Conservation (phyloP, 164 flowering plant genomes). For the Annona squamosa region DNA sequence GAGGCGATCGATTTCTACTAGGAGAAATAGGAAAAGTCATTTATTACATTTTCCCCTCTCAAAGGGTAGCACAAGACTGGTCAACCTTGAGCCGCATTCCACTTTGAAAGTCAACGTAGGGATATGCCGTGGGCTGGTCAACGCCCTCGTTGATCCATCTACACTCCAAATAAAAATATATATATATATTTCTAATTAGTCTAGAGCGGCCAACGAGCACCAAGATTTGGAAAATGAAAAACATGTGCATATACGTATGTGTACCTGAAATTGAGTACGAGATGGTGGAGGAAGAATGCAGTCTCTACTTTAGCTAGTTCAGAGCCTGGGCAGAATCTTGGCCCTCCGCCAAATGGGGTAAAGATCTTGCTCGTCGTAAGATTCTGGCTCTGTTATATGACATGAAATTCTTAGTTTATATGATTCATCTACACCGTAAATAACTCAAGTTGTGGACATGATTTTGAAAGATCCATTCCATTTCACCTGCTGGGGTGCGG, state of each 20-base stretch:
- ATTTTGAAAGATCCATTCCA: too few relatives aligned
- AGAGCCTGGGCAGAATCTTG: slow-evolving; percentile 65
- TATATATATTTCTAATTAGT: background rate
- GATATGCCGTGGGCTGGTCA: slow-evolving; percentile 53
- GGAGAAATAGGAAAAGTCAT: too few relatives aligned
- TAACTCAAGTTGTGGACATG: too few relatives aligned
- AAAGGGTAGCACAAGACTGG: background rate
- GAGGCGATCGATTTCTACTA: too few relatives aligned
- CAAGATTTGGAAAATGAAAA: background rate
- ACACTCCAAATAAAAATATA: background rate
- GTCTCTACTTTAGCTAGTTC: slow-evolving; percentile 68
- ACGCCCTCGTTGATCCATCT: slow-evolving; percentile 48
- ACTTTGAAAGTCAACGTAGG: slow-evolving; percentile 52
- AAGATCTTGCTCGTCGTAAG: slow-evolving; percentile 51
- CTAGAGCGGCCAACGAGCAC: too few relatives aligned
- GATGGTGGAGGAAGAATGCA: slow-evolving; percentile 70
- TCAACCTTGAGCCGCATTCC: slow-evolving; percentile 25
- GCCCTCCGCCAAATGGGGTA: slow-evolving; percentile 72
- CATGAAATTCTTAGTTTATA: too few relatives aligned
- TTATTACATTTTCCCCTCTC: too few relatives aligned
- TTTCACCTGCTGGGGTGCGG: background rate
- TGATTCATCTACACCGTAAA: too few relatives aligned
- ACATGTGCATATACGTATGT: background rate
- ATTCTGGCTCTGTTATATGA: slow-evolving; percentile 18
- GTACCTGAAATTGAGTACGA: slow-evolving; percentile 56